phyloP scores from a whole-genome alignment of 208 protist genomes.

The Trypanosoma grayi region DNA sequence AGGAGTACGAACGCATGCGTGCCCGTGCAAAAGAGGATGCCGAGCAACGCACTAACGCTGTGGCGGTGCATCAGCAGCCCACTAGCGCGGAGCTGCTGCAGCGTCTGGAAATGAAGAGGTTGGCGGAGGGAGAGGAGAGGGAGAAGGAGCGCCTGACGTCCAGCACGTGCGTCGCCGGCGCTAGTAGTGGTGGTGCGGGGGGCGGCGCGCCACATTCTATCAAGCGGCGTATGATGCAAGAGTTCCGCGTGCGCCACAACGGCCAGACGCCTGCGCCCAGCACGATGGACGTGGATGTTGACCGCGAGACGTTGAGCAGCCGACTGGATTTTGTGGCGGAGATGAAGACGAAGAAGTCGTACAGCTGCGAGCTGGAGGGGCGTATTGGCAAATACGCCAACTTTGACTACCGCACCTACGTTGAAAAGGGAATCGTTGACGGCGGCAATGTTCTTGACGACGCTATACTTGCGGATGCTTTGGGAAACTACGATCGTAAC shows the following conservation, averaged over 20 bases:
- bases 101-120: conserved; percentile 14
- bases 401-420: conserved; percentile 78
- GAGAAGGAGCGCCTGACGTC: background rate
- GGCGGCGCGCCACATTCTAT: conserved; percentile 5
- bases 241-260: conserved; percentile 31
- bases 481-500: conserved; percentile 55
- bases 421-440: conserved; percentile 55
- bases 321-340: conserved; percentile 44
- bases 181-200: background rate
- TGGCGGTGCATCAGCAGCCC: conserved; percentile 1
- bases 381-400: conserved; percentile 46
- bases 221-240: conserved; percentile 26
- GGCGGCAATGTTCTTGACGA: conserved; percentile 44
- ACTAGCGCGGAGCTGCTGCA: conserved; percentile 23
- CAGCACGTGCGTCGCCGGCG: background rate
- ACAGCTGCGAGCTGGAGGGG: conserved; percentile 50
- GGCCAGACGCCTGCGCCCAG: conserved; percentile 1
- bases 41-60: background rate
- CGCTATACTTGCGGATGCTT: conserved; percentile 82
- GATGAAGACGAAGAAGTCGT: conserved; percentile 32
- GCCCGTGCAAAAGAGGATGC: conserved; percentile 23
- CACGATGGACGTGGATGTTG: background rate
- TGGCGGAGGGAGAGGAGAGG: conserved; percentile 15
- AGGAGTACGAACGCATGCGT: conserved; percentile 64
- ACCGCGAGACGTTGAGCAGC: conserved; percentile 10